Conservation (phyloP, 2,329 filamentous ascomycete genomes). For the Neofusicoccum parvum region DNA sequence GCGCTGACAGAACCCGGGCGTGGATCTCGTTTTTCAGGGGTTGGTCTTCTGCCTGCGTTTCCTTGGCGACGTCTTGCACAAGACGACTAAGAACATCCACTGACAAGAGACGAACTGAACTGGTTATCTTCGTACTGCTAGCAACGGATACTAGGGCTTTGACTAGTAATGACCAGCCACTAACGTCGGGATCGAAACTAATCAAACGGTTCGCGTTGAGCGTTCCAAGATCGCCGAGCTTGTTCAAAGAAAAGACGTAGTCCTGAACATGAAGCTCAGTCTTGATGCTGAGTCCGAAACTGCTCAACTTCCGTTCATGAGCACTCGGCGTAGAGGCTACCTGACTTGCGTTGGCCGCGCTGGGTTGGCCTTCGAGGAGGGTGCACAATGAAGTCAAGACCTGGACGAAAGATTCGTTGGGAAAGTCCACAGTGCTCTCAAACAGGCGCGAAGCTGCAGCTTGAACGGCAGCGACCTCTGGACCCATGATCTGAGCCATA, state of each 20-base stretch:
- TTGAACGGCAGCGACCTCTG: constrained; percentile 86
- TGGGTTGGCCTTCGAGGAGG: constrained; percentile 55
- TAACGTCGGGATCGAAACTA: constrained; percentile 64
- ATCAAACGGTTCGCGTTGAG: constrained; percentile 64
- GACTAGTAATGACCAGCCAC: constrained; percentile 74
- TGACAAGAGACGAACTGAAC: constrained; percentile 51
- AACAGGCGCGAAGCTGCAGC: constrained; percentile 82
- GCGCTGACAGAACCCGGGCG: constrained; percentile 68
- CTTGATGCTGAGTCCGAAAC: constrained; percentile 32
- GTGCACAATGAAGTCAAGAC: constrained; percentile 75
- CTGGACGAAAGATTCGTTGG: constrained; percentile 76
- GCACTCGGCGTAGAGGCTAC: background rate
- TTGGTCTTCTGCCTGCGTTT: constrained; percentile 54
- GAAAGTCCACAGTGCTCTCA: constrained; percentile 90
- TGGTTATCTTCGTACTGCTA: constrained; percentile 40
- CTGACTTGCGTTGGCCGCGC: constrained; percentile 27
- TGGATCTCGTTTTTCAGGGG: constrained; percentile 59
- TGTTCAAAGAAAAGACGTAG: constrained; percentile 51
- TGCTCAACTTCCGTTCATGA: background rate
- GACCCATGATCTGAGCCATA: constrained; percentile 55
- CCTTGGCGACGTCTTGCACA: constrained; percentile 49
- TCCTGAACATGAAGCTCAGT: constrained; percentile 46
- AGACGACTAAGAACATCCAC: constrained; percentile 54
- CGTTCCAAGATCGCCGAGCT: constrained; percentile 49
- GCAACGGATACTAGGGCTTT: constrained; percentile 55